Evolutionary conservation across 2,329 filamentous ascomycete species (phyloP).

Genomic region (Endocalyx cinctus): DNA sequence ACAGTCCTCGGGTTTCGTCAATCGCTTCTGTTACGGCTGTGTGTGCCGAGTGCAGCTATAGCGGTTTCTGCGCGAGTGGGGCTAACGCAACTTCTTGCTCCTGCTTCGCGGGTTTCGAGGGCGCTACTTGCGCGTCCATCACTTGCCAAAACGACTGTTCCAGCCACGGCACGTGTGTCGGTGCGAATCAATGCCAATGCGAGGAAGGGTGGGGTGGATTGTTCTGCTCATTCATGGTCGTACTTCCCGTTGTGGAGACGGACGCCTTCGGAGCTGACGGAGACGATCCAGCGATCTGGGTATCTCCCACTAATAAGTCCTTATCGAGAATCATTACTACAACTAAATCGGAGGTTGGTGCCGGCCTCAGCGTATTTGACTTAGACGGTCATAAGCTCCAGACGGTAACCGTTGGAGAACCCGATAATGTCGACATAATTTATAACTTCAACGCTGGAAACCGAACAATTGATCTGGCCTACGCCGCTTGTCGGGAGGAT

Average conservation of each 20-base stretch:
- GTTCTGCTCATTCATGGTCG: conserved; percentile 39
- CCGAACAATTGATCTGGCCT: conserved; percentile 42
- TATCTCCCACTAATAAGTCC: conserved; percentile 34
- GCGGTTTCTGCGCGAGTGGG: conserved; percentile 30
- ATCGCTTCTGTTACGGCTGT: conserved; percentile 23
- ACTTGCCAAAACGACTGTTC: conserved; percentile 38
- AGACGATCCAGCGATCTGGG: conserved; percentile 46
- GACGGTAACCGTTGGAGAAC: conserved; percentile 38
- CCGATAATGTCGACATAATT: conserved; percentile 52
- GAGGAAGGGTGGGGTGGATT: conserved; percentile 38
- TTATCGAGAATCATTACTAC: conserved; percentile 48
- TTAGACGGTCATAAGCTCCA: conserved; percentile 43
- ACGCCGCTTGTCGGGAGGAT: conserved; percentile 45
- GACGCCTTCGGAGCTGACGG: conserved; percentile 40
- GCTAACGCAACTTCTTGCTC: conserved; percentile 27
- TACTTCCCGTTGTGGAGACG: conserved; percentile 37
- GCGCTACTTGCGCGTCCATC: conserved; percentile 29
- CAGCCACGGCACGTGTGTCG: conserved; percentile 35
- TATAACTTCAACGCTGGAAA: conserved; percentile 41
- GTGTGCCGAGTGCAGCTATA: conserved; percentile 29
- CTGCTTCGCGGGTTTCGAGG: conserved; percentile 40
- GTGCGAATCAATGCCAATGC: conserved; percentile 37
- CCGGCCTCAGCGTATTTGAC: conserved; percentile 46
- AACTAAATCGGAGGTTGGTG: conserved; percentile 43
- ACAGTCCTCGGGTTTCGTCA: conserved; percentile 28